Conservation (phyloP, 805 yeast genomes). For the Hanseniaspora pseudoguilliermondii region DNA sequence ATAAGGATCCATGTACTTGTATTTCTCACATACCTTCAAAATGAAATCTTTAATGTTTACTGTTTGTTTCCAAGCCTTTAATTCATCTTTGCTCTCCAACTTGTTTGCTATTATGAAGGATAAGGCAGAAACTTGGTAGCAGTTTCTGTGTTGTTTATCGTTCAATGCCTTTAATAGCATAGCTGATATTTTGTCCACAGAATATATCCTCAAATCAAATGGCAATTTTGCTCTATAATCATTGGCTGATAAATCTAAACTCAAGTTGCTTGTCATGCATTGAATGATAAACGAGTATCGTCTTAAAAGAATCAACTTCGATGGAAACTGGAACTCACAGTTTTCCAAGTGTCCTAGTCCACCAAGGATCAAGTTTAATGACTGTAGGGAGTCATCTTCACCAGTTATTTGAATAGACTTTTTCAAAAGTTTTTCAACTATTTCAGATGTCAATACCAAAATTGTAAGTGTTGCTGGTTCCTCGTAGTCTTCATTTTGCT, state of each 20-base stretch:
- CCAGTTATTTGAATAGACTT: background rate
- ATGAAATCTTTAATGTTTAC: constrained; percentile 16
- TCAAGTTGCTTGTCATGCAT: constrained; percentile 1
- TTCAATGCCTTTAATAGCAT: constrained; percentile 17
- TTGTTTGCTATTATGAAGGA: constrained; percentile 3
- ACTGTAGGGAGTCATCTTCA: background rate
- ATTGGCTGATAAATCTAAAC: background rate
- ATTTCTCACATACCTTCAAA: constrained; percentile 13
- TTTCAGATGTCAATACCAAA: constrained; percentile 11
- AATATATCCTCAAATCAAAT: background rate
- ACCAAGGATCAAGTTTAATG: background rate
- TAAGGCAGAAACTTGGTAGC: background rate
- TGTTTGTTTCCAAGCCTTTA: constrained; percentile 13
- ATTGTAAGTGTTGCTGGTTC: constrained; percentile 16
- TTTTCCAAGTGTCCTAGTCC: constrained; percentile 1
- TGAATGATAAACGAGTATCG: constrained; percentile 15
- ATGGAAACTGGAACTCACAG: constrained; percentile 6
- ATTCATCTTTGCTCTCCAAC: constrained; percentile 14
- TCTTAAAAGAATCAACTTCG: constrained; percentile 25
- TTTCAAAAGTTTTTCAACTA: constrained; percentile 16
- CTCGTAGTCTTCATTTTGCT: constrained; percentile 18
- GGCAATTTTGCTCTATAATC: background rate
- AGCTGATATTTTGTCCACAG: constrained; percentile 22
- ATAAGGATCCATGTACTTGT: constrained; percentile 21
- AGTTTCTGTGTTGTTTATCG: background rate